A percentile compares a stretch with the other conserved stretches of the same genome.
Evolutionary conservation across 441 rosid species (phyloP).

Genomic region (Mallotus repandus): DNA sequence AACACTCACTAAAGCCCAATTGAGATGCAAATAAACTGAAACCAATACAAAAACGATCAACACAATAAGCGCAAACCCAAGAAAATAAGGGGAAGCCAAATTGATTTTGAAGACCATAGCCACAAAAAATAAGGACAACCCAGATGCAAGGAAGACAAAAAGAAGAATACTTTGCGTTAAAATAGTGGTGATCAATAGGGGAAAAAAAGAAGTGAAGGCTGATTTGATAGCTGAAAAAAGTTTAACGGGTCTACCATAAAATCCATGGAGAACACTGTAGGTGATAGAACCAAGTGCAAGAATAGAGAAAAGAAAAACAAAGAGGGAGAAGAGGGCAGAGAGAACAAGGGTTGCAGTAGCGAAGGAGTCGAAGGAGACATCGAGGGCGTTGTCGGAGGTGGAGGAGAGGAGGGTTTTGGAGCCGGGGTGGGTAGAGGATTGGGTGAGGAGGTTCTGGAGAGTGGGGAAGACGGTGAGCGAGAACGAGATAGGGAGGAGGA

Average conservation of each 20-base stretch:
- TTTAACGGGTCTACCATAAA: slow-evolving; percentile 74
- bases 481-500: slow-evolving; percentile 67
- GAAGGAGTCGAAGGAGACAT: slow-evolving; percentile 28
- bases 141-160: slow-evolving; percentile 30
- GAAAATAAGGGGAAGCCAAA: slow-evolving; percentile 39
- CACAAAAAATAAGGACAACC: slow-evolving; percentile 26
- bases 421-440: slow-evolving; percentile 26
- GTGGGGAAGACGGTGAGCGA: slow-evolving; percentile 49
- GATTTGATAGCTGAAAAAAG: slow-evolving; percentile 54
- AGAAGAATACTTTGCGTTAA: slow-evolving; percentile 28
- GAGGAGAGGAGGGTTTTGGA: slow-evolving; percentile 28
- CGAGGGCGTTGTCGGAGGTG: slow-evolving; percentile 19
- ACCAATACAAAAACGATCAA: slow-evolving; percentile 18
- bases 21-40: slow-evolving; percentile 38
- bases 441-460: slow-evolving; percentile 37
- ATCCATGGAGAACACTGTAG: slow-evolving; percentile 65
- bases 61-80: slow-evolving; percentile 19
- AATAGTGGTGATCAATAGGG: slow-evolving; percentile 40
- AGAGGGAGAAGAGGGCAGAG: slow-evolving; percentile 27
- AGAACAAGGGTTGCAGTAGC: slow-evolving; percentile 21
- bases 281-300: slow-evolving; percentile 64
- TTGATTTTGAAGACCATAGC: slow-evolving; percentile 23
- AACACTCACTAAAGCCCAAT: slow-evolving; percentile 50
- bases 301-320: slow-evolving; percentile 36
- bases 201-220: slow-evolving; percentile 48